Evolutionary conservation across 495 filamentous ascomycete species (phyloP).

Genomic region (Podospora sp.): DNA sequence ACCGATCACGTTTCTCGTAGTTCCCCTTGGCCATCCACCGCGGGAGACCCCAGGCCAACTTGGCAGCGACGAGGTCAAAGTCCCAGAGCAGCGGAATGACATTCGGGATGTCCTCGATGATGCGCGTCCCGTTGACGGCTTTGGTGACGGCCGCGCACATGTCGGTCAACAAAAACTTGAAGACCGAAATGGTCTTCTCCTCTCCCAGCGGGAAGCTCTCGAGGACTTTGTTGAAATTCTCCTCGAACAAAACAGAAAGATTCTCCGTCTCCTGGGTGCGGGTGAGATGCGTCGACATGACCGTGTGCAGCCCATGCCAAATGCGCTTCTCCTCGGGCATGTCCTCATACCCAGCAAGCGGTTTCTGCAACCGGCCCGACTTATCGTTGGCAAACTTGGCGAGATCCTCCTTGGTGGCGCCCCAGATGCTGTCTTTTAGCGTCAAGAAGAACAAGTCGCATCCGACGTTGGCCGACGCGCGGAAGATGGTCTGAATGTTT

Average conservation of each 20-base stretch:
- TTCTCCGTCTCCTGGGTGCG: constrained; percentile 2
- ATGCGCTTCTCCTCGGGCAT: constrained; percentile 17
- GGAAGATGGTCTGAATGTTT: constrained; percentile 31
- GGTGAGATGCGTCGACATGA: constrained; percentile 19
- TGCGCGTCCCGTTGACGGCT: constrained; percentile 22
- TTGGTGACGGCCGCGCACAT: constrained; percentile 25
- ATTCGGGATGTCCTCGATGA: constrained; percentile 24
- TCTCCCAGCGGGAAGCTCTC: constrained; percentile 10
- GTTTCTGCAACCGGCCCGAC: constrained; percentile 20
- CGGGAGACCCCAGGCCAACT: constrained; percentile 20
- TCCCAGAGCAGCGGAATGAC: constrained; percentile 32
- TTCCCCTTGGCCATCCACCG: constrained; percentile 64
- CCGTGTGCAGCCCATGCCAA: constrained; percentile 26
- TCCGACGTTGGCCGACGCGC: constrained; percentile 23
- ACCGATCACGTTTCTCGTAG: constrained; percentile 32
- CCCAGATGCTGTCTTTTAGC: constrained; percentile 14
- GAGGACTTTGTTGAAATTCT: constrained; percentile 22
- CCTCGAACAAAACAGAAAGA: constrained; percentile 21
- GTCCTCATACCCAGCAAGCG: constrained; percentile 9
- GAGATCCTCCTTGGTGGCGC: constrained; percentile 15
- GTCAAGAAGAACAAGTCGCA: constrained; percentile 27
- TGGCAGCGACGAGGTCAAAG: constrained; percentile 20
- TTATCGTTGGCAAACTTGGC: constrained; percentile 24
- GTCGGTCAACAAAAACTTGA: constrained; percentile 21
- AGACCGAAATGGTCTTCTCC: constrained; percentile 22